These are phyloP conservation scores for Phyllosticta paracitricarpa DNA, from an alignment of 2,329 filamentous ascomycete genomes.

Conservation along the genomic window DNA sequence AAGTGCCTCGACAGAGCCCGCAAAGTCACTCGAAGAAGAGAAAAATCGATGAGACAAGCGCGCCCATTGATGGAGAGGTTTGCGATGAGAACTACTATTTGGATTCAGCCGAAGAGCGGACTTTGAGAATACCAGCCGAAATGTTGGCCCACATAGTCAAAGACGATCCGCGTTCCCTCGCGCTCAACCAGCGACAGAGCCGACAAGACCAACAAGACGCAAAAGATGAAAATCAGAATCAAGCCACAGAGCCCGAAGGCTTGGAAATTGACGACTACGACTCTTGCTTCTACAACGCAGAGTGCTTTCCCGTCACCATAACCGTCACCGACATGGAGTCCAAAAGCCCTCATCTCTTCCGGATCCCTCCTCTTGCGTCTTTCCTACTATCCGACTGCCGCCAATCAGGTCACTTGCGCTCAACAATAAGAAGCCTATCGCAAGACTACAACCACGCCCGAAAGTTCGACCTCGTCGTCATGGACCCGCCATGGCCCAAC, in stretches of 20 bases:
- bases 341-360: conserved; percentile 19
- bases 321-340: background rate
- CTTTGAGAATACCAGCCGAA: background rate
- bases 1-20: background rate
- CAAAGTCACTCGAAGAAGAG: background rate
- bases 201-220: background rate
- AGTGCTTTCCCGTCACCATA: background rate
- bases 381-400: conserved; percentile 33
- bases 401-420: conserved; percentile 22
- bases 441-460: conserved; percentile 33
- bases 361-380: conserved; percentile 40
- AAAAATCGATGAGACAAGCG: background rate
- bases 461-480: conserved; percentile 55
- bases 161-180: background rate
- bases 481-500: conserved; percentile 79
- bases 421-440: conserved; percentile 26
- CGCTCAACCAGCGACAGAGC: background rate
- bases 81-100: background rate
- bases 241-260: background rate
- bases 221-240: no score
- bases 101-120: background rate
- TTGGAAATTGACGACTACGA: background rate
- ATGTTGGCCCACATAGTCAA: background rate
- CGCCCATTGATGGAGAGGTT: background rate
- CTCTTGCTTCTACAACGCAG: background rate